phyloP scores from a whole-genome alignment of 495 filamentous ascomycete species.

The Darksidea phi region DNA sequence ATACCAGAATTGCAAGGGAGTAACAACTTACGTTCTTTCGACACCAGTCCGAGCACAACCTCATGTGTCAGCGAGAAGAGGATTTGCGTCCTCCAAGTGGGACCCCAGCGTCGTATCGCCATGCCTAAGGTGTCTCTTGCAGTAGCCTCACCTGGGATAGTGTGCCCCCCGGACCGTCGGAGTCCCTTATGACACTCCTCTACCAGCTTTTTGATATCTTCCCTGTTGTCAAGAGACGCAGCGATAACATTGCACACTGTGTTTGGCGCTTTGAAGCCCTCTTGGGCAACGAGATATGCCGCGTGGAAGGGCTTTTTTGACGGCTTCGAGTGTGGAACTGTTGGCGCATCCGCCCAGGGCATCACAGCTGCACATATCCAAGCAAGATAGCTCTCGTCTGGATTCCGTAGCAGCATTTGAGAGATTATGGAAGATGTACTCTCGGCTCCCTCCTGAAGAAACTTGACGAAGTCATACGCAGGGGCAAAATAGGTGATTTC shows the following conservation, averaged over 20 bases:
- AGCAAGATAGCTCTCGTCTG: slow-evolving; percentile 62
- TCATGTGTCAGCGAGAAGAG: slow-evolving; percentile 70
- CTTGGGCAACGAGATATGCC: slow-evolving; percentile 60
- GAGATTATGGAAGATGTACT: slow-evolving; percentile 50
- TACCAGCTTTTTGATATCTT: slow-evolving; percentile 61
- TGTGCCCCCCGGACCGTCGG: slow-evolving; percentile 23
- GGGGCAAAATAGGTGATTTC: slow-evolving; percentile 46
- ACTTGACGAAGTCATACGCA: slow-evolving; percentile 52
- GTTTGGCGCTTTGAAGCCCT: slow-evolving; percentile 77
- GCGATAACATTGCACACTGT: slow-evolving; percentile 66
- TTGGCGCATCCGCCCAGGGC: slow-evolving; percentile 67
- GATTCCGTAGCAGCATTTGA: slow-evolving; percentile 55
- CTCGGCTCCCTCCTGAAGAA: slow-evolving; percentile 6
- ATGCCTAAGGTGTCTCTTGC: slow-evolving; percentile 63
- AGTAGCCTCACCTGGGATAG: slow-evolving; percentile 37
- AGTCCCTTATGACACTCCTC: slow-evolving; percentile 45
- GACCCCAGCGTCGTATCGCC: slow-evolving; percentile 73
- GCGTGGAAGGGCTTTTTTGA: slow-evolving; percentile 47
- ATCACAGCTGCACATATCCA: slow-evolving; percentile 74
- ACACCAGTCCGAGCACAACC: slow-evolving; percentile 31
- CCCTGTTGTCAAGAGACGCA: slow-evolving; percentile 58
- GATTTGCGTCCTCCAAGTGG: slow-evolving; percentile 70
- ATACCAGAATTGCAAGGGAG: not conserved
- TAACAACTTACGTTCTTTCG: slow-evolving; percentile 32
- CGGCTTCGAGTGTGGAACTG: slow-evolving; percentile 46